phyloP scores from a whole-genome alignment of 768 basidiomycete species.

The Tricholomella constricta region DNA sequence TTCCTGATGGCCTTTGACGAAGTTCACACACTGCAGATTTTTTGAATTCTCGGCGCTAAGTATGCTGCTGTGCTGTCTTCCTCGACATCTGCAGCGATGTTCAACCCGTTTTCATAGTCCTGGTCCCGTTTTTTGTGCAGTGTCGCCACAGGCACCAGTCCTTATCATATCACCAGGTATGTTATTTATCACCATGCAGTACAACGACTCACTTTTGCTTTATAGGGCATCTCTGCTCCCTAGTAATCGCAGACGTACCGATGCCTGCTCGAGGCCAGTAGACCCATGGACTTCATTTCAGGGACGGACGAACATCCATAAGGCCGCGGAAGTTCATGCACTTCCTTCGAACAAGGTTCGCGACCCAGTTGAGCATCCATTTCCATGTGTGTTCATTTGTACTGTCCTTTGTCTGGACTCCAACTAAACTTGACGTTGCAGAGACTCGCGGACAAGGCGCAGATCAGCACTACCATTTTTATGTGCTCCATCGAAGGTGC shows the following conservation, averaged over 20 bases:
- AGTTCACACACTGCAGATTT: neutral
- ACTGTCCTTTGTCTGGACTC: neutral
- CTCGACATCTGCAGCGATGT: constrained; percentile 3
- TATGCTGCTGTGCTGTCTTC: neutral
- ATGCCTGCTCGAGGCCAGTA: constrained; percentile 51
- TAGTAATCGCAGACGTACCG: constrained; percentile 80
- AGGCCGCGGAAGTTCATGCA: constrained; percentile 64
- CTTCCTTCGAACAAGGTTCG: constrained; percentile 65
- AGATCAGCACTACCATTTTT: constrained; percentile 72
- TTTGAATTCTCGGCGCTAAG: neutral
- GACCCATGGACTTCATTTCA: constrained; percentile 63
- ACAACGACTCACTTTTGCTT: constrained; percentile 30
- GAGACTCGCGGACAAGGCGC: constrained; percentile 65
- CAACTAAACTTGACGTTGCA: constrained; percentile 28
- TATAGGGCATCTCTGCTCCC: constrained; percentile 84
- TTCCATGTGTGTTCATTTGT: constrained; percentile 64
- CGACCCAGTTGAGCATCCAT: constrained; percentile 62
- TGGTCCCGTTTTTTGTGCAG: neutral
- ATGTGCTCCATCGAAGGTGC: constrained; percentile 71
- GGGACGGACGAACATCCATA: constrained; percentile 95
- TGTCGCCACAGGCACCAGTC: constrained; percentile 38
- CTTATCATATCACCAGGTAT: constrained; percentile 83
- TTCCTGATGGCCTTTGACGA: constrained; percentile 1
- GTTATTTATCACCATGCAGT: constrained; percentile 3
- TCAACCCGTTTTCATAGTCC: neutral